phyloP scores from a whole-genome alignment of 768 basidiomycete species.

The Suillus americanus region DNA sequence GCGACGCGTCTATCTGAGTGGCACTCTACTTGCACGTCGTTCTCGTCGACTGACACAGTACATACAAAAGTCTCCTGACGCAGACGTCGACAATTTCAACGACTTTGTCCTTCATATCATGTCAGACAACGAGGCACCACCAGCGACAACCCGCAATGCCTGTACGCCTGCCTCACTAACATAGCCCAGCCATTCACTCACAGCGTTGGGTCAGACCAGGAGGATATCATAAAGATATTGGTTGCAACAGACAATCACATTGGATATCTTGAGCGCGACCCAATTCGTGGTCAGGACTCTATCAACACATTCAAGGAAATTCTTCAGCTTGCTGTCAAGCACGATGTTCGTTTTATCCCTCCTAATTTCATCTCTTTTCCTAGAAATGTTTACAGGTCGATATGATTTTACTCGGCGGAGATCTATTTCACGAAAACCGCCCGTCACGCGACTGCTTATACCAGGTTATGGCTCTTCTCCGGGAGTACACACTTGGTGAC shows the following conservation, averaged over 20 bases:
- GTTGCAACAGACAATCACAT: conserved; percentile 97
- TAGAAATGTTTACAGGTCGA: conserved; percentile 66
- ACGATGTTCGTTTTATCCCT: conserved; percentile 60
- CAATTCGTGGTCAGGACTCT: conserved; percentile 90
- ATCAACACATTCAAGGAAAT: conserved; percentile 96
- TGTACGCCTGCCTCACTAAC: background rate
- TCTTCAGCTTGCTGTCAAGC: conserved; percentile 83
- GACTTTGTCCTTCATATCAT: background rate
- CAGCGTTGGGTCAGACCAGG: conserved; percentile 39
- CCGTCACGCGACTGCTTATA: conserved; percentile 90
- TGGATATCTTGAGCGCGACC: conserved; percentile 93
- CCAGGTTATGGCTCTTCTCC: conserved; percentile 82
- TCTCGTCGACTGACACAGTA: background rate
- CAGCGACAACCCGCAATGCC: background rate
- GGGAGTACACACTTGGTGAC: conserved; percentile 89
- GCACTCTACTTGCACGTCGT: background rate
- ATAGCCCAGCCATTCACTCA: background rate
- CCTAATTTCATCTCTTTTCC: background rate
- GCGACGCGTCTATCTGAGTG: background rate
- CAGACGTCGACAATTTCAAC: background rate
- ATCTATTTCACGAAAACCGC: conserved; percentile 97
- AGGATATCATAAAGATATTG: conserved; percentile 78
- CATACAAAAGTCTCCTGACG: background rate
- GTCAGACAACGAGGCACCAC: conserved; percentile 1
- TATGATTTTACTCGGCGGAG: conserved; percentile 92